Evolutionary conservation across 2,329 filamentous ascomycete genomes (phyloP), one percentile per base, ranked within the genome.

Genomic region (Paraconiothyrium brasiliense): DNA sequence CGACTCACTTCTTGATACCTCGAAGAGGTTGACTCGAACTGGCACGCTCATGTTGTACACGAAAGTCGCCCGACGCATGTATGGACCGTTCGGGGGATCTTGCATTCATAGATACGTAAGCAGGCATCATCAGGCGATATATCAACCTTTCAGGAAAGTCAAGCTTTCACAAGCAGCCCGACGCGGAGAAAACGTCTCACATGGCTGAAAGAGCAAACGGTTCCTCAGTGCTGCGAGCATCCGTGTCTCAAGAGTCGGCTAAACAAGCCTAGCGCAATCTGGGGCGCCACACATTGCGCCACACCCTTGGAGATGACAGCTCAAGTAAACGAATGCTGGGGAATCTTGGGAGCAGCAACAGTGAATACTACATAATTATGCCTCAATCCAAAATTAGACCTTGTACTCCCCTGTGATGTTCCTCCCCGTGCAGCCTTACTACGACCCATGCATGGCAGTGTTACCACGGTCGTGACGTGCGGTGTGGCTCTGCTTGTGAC

Each of bases 401-500:
- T 20, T 14, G 16, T 46, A 24, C 7, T 27, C 10, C 16, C 13
- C 39, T 6, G 52, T 24, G 27, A 46, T 39, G 11, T 16, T 7
- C 4, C 16, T 34, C 24, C 14, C 16, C 37, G 39, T 30, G 35
- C 22, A 20, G 24, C 8, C 24, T 8, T 30, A 30, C 35, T 16
- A 32, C 39, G 52, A 44, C 14, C 22, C 52, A 6, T n/a, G 22
- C 13, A 14, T 14, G 10, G 52, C 52, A 20, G 52, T 11, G n/a
- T 34, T 9, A 32, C 24, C 30, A 41, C 52, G 51, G 56, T 41
- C 61, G 69, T 72, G 68, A 73, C 67, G 68, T 69, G 68, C 69
- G 55, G 37, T 64, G 68, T 73, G 73, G 73, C 73, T 71, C 67
- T 65, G 65, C 66, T 62, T 66, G 64, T 67, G 66, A 69, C 63